A percentile compares a stretch with the other conserved stretches of the same genome.
phyloP scores from a whole-genome alignment of 2,329 filamentous ascomycete species.

The Nemania abortiva region DNA sequence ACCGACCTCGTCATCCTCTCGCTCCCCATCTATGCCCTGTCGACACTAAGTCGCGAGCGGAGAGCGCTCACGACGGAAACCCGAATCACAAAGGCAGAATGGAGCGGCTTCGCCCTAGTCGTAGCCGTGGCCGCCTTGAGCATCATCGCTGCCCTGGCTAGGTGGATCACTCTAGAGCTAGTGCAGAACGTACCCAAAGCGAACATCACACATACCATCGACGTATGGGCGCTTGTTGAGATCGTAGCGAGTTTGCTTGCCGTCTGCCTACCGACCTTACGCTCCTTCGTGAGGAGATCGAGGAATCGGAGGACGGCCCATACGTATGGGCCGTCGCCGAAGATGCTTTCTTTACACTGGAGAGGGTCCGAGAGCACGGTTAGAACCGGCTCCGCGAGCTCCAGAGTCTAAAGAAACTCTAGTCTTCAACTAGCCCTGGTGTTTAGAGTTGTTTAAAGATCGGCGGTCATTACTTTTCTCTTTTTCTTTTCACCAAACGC shows the following conservation, averaged over 20 bases:
- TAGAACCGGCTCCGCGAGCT: neutral
- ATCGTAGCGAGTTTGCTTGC: constrained; percentile 45
- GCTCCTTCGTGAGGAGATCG: constrained; percentile 41
- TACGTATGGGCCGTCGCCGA: constrained; percentile 6
- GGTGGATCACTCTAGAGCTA: constrained; percentile 42
- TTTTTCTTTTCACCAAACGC: neutral
- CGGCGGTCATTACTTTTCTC: too few species aligned
- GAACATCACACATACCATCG: constrained; percentile 45
- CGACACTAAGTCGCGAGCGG: constrained; percentile 34
- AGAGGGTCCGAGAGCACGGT: constrained; percentile 21
- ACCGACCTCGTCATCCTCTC: constrained; percentile 44
- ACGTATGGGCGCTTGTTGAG: constrained; percentile 46
- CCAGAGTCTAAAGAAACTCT: constrained; percentile 6
- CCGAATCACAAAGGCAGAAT: constrained; percentile 39
- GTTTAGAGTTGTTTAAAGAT: constrained; percentile 6
- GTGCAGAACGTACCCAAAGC: constrained; percentile 43
- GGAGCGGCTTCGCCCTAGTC: constrained; percentile 44
- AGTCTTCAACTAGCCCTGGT: neutral
- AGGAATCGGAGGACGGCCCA: constrained; percentile 27
- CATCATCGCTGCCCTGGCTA: constrained; percentile 42
- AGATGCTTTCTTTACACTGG: constrained; percentile 23
- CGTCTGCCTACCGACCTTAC: constrained; percentile 42
- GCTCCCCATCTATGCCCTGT: constrained; percentile 40
- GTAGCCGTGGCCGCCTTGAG: constrained; percentile 44
- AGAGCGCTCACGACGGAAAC: constrained; percentile 31